Base-by-base conservation (phyloP, 2,329 filamentous ascomycete genomes). In the Cladosporium sp. region DNA sequence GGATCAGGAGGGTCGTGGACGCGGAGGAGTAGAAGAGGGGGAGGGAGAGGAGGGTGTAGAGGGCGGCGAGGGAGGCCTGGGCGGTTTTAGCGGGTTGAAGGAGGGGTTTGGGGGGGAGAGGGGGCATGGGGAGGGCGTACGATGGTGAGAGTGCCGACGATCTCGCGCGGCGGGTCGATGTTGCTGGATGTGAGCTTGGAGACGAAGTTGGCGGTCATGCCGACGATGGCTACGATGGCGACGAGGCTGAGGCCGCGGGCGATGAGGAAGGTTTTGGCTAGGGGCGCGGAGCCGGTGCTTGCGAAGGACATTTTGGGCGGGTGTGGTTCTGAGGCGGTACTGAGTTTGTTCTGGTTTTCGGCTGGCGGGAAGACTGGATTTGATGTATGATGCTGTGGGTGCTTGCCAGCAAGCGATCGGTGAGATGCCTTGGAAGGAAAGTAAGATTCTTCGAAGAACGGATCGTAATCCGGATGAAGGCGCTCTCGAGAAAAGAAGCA, bases 1-100 rank as follows among this genome's bases (percentile, higher is more conserved):
- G 77, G 52, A 91, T 79, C 56, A 90, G 83, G 4, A 89, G 86
- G 10, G 91, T 84, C 58, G 89, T 79, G 60, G 81, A 78, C 67
- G 91, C 87, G 61, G 84, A 77, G 71, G 89, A 92, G 59, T 91
- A 86, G 67, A 95, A 89, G 72, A 86, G 86, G 14, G 86, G 85
- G 61, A 95, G 84, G 61, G 80, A 79, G 60, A 77, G 67, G 35
- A 75, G 66, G 59, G 85, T 81, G 77, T 95, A 95, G 55, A 95
- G 79, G 4, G 84, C 80, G 9, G 87, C 84, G 54, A 93, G 83
- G 71, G 82, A 87, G 31, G 87, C 82, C 89, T 95, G 57, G 44
- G 9, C 16, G 16, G 2, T 18, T 18, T 18, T 18, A 18, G 16
- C 16, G 28, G 7, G 19, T 34, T 9, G 35, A 19, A 52, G 33